Conservation (phyloP, 2,329 filamentous ascomycete species). For the Aspergillus uvarum region DNA sequence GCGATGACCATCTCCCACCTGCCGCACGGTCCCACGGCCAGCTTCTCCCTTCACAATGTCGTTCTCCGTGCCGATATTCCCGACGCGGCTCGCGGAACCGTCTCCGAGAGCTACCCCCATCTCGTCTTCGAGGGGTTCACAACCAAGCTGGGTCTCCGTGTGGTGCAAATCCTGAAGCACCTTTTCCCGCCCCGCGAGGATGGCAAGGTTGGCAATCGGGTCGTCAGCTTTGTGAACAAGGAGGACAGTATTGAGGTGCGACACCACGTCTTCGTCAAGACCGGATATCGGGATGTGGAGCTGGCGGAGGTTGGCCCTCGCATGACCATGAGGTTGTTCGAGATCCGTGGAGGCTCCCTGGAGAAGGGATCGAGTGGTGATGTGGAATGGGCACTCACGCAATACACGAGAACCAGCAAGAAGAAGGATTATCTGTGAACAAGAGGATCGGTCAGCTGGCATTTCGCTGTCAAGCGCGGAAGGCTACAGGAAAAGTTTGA, state of each 20-base stretch:
- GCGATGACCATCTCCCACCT: constrained; percentile 84
- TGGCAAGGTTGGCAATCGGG: constrained; percentile 79
- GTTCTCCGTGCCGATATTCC: constrained; percentile 91
- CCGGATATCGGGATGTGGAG: constrained; percentile 84
- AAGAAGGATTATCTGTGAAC: constrained; percentile 90
- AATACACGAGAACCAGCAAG: constrained; percentile 87
- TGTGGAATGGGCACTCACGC: constrained; percentile 92
- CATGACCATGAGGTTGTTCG: constrained; percentile 96
- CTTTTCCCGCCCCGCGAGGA: constrained; percentile 87
- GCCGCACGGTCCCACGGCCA: constrained; percentile 82
- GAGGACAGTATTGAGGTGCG: constrained; percentile 86
- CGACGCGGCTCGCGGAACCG: constrained; percentile 79
- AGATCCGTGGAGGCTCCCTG: constrained; percentile 85
- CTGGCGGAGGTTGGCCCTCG: constrained; percentile 85
- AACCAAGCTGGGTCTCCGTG: constrained; percentile 73
- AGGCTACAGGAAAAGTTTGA: constrained; percentile 23
- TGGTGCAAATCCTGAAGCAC: constrained; percentile 90
- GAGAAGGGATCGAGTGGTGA: constrained; percentile 90
- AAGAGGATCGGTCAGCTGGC: constrained; percentile 14
- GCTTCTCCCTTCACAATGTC: constrained; percentile 89
- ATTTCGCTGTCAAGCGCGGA: constrained; percentile 16
- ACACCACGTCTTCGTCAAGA: constrained; percentile 91
- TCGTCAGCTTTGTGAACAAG: constrained; percentile 92
- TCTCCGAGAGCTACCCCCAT: constrained; percentile 90
- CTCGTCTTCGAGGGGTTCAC: constrained; percentile 94